Evolutionary conservation across 306 rosid species (phyloP), one percentile per base, ranked within the genome.

Genomic region (Mimosa pudica): DNA sequence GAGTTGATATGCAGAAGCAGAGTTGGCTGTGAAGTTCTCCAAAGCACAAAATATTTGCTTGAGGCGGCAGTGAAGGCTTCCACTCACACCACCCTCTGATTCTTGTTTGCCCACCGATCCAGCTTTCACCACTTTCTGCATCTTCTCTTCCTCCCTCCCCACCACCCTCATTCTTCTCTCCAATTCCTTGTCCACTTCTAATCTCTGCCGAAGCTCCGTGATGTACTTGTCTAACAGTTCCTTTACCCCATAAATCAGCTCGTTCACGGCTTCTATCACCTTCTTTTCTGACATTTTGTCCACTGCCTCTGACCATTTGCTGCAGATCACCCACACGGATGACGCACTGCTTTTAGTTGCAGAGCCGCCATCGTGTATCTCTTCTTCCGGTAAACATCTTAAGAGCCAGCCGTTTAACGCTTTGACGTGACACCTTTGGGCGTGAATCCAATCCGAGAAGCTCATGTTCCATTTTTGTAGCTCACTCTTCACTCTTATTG

Each of bases 361-460:
- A 51, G 57, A 14, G 17, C 77, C 77, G 1, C 77, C 87, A 0
- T 79, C 87, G 1, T 4, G 1, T 4, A 80, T 74, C 61, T 89
- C 77, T 38, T 86, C 96, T 79, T 88, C 88, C 5, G 86, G 46
- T 24, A 92, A 82, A 71, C 95, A 94, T 70, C 90, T 86, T 66
- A 84, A 81, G 65, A 92, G 88, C 97, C 97, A 94, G 69, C 87
- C 87, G 54, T 92, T 92, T 52, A 94, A 71, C 71, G 95, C 89
- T 82, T 87, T 92, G 78, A 89, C 82, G 45, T 80, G 89, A 71
- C 85, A 85, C 72, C 85, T 92, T 71, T 89, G 97, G 32, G 89
- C 87, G 30, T 76, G 65, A 64, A 91, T 84, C 94, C 92, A 89
- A 52, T 87, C 88, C 71, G 86, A 82, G 82, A 92, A 94, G 82